Evolutionary conservation across 768 basidiomycete genomes (phyloP), one percentile per base, ranked within the genome.

Genomic region (Tremella fuciformis): DNA sequence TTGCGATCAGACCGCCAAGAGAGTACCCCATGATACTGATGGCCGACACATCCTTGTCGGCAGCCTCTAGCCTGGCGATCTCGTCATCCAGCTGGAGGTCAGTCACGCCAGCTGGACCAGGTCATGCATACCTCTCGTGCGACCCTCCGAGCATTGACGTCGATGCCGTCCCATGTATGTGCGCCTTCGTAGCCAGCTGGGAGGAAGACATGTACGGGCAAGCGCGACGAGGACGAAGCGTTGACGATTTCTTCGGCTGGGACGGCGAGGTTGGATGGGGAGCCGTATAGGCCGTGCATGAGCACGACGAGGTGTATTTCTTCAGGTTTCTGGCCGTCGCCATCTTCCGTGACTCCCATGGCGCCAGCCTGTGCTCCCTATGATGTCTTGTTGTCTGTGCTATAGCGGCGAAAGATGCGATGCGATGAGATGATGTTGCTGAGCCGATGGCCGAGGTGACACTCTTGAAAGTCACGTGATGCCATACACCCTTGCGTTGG

Each of bases 81-180:
- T 74, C 65, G 11, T 57, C 51, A 37, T 73, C 64, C 3, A 72
- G 51, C 69, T 57, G 13, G 8, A 4, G n/a, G 16, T 46, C 42
- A 46, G 42, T 46, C 7, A 46, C 42, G 42, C 22, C 4, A 15
- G 22, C 6, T 15, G 16, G 42, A 6, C 6, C n/a, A 26, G 38
- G 24, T 13, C 29, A 16, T 18, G 47, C 66, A 55, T 21, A 69
- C 69, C 62, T 76, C 72, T 19, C 60, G 50, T 8, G 60, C 50
- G 7, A 64, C 67, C 48, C 69, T 50, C n/a, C 53, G 52, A 39
- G 71, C 75, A 57, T 69, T 73, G 11, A 74, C 65, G 56, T 76
- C 75, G 3, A 76, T 64, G 15, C 75, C 75, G 62, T 76, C 74
- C 63, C 73, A 76, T 9, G 74, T 76, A 53, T 59, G 56, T 22